These are phyloP conservation scores for Bretschneidera sinensis DNA, from an alignment of 345 rosid species.

Conservation along the genomic window DNA sequence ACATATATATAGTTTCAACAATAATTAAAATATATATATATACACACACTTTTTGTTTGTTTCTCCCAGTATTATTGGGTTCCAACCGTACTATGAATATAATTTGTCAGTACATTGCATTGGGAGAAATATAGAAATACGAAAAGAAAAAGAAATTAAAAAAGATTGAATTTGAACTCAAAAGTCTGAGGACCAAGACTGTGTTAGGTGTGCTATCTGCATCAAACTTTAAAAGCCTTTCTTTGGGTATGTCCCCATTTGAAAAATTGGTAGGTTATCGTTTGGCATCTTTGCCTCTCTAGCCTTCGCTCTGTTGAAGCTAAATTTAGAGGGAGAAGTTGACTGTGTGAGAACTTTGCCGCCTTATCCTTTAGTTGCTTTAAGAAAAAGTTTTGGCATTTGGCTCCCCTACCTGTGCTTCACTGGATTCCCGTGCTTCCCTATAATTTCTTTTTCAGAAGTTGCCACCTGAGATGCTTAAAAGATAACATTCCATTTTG, in stretches of 20 bases:
- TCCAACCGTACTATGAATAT: constrained; percentile 16
- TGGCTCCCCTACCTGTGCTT: neutral
- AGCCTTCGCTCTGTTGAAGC: no score
- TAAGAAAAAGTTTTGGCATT: neutral
- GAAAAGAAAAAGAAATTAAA: neutral
- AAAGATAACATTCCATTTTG: neutral
- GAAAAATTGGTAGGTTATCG: no score
- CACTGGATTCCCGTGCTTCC: neutral
- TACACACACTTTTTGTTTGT: neutral
- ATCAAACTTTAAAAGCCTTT: constrained; percentile 11
- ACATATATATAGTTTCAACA: no score
- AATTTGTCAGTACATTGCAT: constrained; percentile 19
- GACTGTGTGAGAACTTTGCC: no score
- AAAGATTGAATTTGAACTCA: neutral
- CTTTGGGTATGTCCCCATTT: constrained; percentile 6
- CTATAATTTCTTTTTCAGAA: neutral
- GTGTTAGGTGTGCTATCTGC: constrained; percentile 8
- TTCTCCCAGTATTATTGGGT: neutral
- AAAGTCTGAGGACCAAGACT: no score
- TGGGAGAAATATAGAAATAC: neutral
- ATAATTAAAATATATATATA: no score
- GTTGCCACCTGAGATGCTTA: neutral
- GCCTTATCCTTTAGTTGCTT: constrained; percentile 11
- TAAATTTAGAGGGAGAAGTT: no score
- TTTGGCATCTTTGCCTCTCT: no score